Conservation (phyloP, 176 grass and related monocot species). For the Oryza glaberrima region DNA sequence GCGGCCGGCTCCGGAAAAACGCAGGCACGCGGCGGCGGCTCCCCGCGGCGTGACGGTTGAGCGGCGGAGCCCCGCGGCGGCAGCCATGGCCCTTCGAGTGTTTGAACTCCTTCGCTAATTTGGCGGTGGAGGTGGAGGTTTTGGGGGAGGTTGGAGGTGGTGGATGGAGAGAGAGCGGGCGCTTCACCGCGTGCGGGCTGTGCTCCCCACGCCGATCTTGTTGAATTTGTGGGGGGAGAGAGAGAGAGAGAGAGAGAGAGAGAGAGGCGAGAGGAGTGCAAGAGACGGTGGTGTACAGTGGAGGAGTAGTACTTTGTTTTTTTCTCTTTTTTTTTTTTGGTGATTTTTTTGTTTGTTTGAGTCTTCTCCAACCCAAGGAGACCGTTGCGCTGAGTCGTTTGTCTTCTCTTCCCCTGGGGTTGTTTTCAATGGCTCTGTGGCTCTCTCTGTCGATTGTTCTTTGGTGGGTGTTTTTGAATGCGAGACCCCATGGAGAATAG, state of each 20-base stretch:
- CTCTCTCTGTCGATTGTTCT: not conserved
- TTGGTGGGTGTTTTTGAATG: slow-evolving; percentile 20
- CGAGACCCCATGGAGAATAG: not conserved
- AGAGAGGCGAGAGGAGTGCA: slow-evolving; percentile 17
- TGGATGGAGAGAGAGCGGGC: not conserved
- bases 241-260: too few relatives aligned
- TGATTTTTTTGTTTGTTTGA: not conserved
- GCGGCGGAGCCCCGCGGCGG: not conserved
- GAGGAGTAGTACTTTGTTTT: not conserved
- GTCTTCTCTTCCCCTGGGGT: not conserved
- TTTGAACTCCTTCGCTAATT: not conserved
- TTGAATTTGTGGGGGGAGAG: slow-evolving; percentile 13
- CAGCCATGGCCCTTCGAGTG: slow-evolving; percentile 13
- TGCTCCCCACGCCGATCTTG: slow-evolving; percentile 45
- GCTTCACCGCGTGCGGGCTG: too few relatives aligned
- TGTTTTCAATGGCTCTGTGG: slow-evolving; percentile 39
- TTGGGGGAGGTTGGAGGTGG: slow-evolving; percentile 1
- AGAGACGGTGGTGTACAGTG: slow-evolving; percentile 27
- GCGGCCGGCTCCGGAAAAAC: not conserved
- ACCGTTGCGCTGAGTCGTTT: slow-evolving; percentile 45
- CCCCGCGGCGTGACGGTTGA: slow-evolving; percentile 6
- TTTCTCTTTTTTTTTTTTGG: not conserved
- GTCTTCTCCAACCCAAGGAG: not conserved
- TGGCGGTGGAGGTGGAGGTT: not conserved
- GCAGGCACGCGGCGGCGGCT: not conserved